phyloP scores from a whole-genome alignment of 768 basidiomycete genomes.

The Multifurca ochricompacta region DNA sequence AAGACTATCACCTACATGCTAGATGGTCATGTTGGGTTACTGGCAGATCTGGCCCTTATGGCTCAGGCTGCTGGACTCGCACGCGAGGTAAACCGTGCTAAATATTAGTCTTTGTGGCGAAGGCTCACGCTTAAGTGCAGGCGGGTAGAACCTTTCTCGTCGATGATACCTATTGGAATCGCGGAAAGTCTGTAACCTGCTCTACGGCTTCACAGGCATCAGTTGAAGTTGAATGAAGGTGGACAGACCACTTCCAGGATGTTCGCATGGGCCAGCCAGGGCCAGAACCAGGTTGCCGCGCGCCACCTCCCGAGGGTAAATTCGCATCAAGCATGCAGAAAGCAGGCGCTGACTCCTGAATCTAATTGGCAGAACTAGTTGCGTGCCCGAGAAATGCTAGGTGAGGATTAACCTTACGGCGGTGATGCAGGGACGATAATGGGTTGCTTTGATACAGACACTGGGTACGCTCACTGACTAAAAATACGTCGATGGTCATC shows the following conservation, averaged over 20 bases:
- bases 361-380: slow-evolving; percentile 43
- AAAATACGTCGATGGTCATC: not conserved
- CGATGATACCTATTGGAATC: slow-evolving; percentile 66
- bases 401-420: slow-evolving; percentile 30
- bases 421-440: slow-evolving; percentile 11
- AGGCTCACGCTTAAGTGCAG: slow-evolving; percentile 28
- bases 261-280: slow-evolving; percentile 47
- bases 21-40: slow-evolving; percentile 57
- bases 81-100: slow-evolving; percentile 41
- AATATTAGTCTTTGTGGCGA: not conserved
- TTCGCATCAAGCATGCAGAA: not conserved
- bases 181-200: slow-evolving; percentile 47
- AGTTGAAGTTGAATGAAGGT: slow-evolving; percentile 32
- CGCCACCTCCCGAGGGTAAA: slow-evolving; percentile 58
- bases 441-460: slow-evolving; percentile 36
- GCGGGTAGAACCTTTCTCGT: slow-evolving; percentile 59
- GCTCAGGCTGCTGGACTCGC: slow-evolving; percentile 62
- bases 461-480: slow-evolving; percentile 39
- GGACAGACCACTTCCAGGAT: slow-evolving; percentile 59
- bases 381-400: slow-evolving; percentile 65
- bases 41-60: slow-evolving; percentile 57
- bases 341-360: not conserved
- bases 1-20: slow-evolving; percentile 67
- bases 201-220: not conserved
- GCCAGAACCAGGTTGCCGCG: slow-evolving; percentile 53